Conservation (phyloP, 495 filamentous ascomycete species). For the Lasiosphaeris hirsuta region DNA sequence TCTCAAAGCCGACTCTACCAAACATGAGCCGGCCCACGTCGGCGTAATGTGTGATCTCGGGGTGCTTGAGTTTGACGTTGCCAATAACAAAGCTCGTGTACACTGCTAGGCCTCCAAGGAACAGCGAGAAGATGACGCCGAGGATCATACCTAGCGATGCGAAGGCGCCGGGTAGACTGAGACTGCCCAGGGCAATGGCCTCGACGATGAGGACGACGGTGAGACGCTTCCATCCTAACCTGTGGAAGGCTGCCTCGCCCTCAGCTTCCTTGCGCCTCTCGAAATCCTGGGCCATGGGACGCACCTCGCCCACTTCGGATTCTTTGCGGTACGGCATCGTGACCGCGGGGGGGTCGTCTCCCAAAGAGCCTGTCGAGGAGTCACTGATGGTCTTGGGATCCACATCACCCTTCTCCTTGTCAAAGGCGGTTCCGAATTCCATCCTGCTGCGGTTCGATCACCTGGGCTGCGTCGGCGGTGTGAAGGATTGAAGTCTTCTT, state of each 20-base stretch:
- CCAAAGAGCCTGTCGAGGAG: neutral
- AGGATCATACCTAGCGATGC: conserved; percentile 60
- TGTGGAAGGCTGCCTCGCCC: conserved; percentile 40
- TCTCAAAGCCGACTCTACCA: conserved; percentile 59
- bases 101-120: conserved; percentile 62
- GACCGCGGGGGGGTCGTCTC: neutral
- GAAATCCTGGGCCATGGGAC: neutral
- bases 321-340: neutral
- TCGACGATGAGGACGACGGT: conserved; percentile 65
- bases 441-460: no score
- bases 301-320: conserved; percentile 20
- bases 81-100: conserved; percentile 78
- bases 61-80: conserved; percentile 70
- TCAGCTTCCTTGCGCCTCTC: conserved; percentile 34
- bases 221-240: conserved; percentile 49
- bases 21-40: conserved; percentile 67
- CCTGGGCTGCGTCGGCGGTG: neutral
- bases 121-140: conserved; percentile 55
- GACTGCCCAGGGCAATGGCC: conserved; percentile 68
- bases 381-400: conserved; percentile 1
- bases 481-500: neutral
- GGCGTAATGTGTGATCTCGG: conserved; percentile 68
- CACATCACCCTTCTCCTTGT: neutral
- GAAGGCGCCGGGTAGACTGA: conserved; percentile 63
- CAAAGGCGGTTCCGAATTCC: neutral